Evolutionary conservation across 1,284 basidiomycete species (phyloP).

Genomic region (Butyriboletus regius): DNA sequence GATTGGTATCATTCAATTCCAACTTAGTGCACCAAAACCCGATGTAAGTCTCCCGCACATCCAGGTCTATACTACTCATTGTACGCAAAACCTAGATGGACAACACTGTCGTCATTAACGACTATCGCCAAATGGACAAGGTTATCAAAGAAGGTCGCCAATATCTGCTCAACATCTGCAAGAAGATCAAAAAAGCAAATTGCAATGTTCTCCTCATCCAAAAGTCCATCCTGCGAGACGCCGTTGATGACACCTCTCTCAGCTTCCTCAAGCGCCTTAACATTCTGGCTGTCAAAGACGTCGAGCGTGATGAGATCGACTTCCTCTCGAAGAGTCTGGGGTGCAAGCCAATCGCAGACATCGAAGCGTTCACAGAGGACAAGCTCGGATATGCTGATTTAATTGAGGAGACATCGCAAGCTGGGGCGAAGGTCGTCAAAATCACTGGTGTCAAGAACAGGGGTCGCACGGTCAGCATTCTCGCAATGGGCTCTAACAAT

Average conservation of each 20-base stretch:
- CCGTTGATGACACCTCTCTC: conserved; percentile 96
- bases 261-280: conserved; percentile 97
- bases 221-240: conserved; percentile 97
- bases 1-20: conserved; percentile 98
- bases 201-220: conserved; percentile 99
- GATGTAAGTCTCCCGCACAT: conserved; percentile 56
- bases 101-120: conserved; percentile 98
- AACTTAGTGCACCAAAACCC: conserved; percentile 94
- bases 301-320: conserved; percentile 98
- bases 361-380: conserved; percentile 97
- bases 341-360: conserved; percentile 94
- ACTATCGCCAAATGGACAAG: conserved; percentile 99
- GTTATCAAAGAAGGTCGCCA: conserved; percentile 98
- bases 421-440: conserved; percentile 87
- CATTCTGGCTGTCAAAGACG: conserved; percentile 94
- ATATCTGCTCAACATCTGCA: conserved; percentile 96
- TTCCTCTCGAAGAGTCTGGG: conserved; percentile 93
- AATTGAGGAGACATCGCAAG: conserved; percentile 82
- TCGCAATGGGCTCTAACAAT: conserved; percentile 91
- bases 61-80: background rate
- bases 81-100: conserved; percentile 70
- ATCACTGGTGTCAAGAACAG: conserved; percentile 94
- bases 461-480: conserved; percentile 89
- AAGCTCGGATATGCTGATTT: conserved; percentile 95
- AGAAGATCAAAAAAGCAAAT: conserved; percentile 98